Base-by-base conservation (phyloP, 2,329 filamentous ascomycete genomes). In the Kalmusia sp. region DNA sequence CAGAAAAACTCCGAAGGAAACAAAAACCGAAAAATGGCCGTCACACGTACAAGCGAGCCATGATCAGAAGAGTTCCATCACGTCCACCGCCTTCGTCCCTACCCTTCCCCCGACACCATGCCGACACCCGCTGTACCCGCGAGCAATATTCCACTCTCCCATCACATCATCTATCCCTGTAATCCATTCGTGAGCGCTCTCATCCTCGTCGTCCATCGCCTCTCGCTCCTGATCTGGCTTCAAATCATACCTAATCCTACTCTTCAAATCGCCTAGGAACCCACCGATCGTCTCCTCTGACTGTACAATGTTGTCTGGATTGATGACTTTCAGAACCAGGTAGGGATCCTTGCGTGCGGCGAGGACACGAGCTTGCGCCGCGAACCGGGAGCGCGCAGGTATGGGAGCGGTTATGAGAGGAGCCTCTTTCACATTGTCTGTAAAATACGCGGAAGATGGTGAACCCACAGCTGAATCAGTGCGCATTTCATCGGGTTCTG, bases 321-420 rank as follows among this genome's bases (percentile, higher is more conserved):
- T 69, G 55, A 65, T 71, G 1, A 92, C 80, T 9, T 84, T 81
- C 30, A 91, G 79, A 6, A 79, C 78, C 66, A 87, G 87, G 14
- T 80, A 77, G 1, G 85, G 84, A 1, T 74, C 64, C 21, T 76
- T 74, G 19, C 80, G 78, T 0, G 86, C 85, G 17, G 80, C 78
- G 31, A 89, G 83, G 19, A 91, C 80, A 1, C 89, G 81, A 0
- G 80, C 74, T 68, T 92, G 89, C 0, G 89, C 89, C 14, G 84
- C 82, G 6, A 86, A 76, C 0, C 89, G 85, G 1, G 88, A 82
- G n/a, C 71, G 84, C 1, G 87, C 80, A 7, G 74, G 64, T 2
- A 69, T 64, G 2, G 75, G 61, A 8, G 63, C 55, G 21, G 64
- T 61, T 17, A 62, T 24, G 2, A 40, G 41, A 44, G 44, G 61